Evolutionary conservation across 2,329 filamentous ascomycete genomes (phyloP).

Genomic region (Teratosphaeria pseudoeucalypti): DNA sequence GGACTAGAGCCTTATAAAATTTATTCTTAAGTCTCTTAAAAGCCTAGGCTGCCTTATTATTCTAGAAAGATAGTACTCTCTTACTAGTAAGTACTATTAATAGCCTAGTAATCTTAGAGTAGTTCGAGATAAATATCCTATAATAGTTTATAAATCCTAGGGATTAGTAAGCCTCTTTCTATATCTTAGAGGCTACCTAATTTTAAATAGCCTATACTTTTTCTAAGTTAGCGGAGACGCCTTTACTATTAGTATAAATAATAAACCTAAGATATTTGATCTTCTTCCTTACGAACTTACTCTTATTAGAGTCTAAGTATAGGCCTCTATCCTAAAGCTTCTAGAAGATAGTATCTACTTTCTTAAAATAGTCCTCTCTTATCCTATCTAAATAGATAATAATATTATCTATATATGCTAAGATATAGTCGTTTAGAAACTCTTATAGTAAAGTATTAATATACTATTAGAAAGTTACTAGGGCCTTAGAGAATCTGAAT

Average conservation of each 20-base stretch:
- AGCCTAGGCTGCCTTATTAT: background rate
- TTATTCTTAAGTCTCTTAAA: no score
- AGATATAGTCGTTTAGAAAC: no score
- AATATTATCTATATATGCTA: no score
- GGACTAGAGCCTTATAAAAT: no score
- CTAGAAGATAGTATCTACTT: no score
- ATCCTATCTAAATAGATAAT: no score
- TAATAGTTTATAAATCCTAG: constrained; percentile 16
- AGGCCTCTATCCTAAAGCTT: no score
- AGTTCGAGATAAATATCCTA: constrained; percentile 16
- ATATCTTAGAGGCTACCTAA: background rate
- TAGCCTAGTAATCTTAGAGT: constrained; percentile 3
- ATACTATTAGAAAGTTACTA: no score
- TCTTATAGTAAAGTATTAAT: no score
- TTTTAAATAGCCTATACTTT: background rate
- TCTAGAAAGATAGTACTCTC: constrained; percentile 5
- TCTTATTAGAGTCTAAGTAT: background rate
- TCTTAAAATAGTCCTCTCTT: no score
- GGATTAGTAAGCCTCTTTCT: constrained; percentile 14
- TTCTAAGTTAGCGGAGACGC: constrained; percentile 8
- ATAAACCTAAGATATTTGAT: constrained; percentile 3
- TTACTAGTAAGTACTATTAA: constrained; percentile 11
- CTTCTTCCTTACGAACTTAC: constrained; percentile 1
- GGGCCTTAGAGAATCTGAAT: no score
- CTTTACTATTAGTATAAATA: constrained; percentile 3